Conservation (phyloP, 1,139 yeast species). For the Hemisphaericaspora subhashii region DNA sequence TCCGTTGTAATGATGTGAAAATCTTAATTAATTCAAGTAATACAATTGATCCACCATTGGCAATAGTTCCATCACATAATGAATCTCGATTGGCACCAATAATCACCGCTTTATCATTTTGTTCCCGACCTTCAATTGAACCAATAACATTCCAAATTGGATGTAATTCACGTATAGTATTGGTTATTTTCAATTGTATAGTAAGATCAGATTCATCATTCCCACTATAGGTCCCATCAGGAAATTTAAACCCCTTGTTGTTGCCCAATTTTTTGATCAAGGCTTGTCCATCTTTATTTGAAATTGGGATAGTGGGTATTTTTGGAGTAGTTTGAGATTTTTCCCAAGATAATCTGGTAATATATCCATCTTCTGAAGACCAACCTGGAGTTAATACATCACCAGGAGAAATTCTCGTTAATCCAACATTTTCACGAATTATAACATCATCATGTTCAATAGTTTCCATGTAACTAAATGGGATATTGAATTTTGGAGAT, state of each 20-base stretch:
- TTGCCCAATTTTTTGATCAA: conserved; percentile 49
- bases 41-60: conserved; percentile 73
- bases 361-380: conserved; percentile 50
- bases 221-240: conserved; percentile 33
- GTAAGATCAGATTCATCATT: conserved; percentile 22
- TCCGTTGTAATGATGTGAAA: conserved; percentile 64
- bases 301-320: conserved; percentile 75
- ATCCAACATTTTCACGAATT: conserved; percentile 65
- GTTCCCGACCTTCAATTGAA: conserved; percentile 78
- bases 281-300: conserved; percentile 64
- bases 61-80: conserved; percentile 69
- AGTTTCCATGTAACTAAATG: too few species aligned
- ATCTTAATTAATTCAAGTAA: conserved; percentile 71
- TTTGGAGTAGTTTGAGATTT: conserved; percentile 60
- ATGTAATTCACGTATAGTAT: conserved; percentile 59
- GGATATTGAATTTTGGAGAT: conserved; percentile 25
- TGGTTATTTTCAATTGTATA: conserved; percentile 42
- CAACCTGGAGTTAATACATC: conserved; percentile 81
- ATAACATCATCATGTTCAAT: conserved; percentile 51
- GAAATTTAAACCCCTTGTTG: conserved; percentile 44
- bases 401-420: conserved; percentile 69
- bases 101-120: conserved; percentile 67
- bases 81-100: conserved; percentile 88
- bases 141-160: conserved; percentile 80
- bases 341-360: conserved; percentile 39